Evolutionary conservation across 305 asterid species (phyloP), one percentile per base, ranked within the genome.

Genomic region (Fraxinus sp.): DNA sequence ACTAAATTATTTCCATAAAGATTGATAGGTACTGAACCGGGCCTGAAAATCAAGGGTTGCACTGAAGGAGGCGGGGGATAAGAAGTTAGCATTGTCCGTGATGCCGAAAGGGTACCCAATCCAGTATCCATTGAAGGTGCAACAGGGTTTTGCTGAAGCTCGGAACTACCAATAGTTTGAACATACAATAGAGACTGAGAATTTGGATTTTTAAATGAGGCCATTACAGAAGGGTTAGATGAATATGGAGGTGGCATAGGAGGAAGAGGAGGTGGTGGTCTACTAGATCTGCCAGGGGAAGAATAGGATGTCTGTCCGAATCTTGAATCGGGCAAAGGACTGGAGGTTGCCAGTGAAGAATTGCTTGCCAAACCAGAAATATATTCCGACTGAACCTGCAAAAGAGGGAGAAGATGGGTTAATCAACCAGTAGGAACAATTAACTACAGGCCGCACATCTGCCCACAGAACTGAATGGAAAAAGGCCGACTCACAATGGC

Each of bases 231-330:
- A 76, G 91, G 79, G 78, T 83, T 90, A 80, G 90, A 81, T 26
- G 92, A 86, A 88, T 91, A 94, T 81, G 97, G 97, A 75, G 95
- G 93, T 3, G 98, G 95, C 1, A 97, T 93, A 13, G 94, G 94
- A 79, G 97, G 95, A 82, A 92, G 97, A n/a, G 97, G 98, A 41
- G 99, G 99, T 82, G 87, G 91, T 49, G 92, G 95, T 85, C 98
- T 88, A 37, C 89, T 75, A 76, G 96, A 86, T 72, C 88, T 89
- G 74, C 89, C 85, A 44, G 94, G 90, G 73, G 97, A 94, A 80
- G 98, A 86, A 74, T 81, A 89, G 68, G 95, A 81, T 70, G 91
- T 62, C 84, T 95, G 88, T 80, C 91, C 92, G 44, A 84, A 88
- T 82, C 91, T 92, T 33, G 85, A 72, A 85, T 92, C 94, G 9